A percentile compares a stretch with the other conserved stretches of the same genome.
Conservation (phyloP, 2,329 filamentous ascomycete species). For the Botrytis tulipae region DNA sequence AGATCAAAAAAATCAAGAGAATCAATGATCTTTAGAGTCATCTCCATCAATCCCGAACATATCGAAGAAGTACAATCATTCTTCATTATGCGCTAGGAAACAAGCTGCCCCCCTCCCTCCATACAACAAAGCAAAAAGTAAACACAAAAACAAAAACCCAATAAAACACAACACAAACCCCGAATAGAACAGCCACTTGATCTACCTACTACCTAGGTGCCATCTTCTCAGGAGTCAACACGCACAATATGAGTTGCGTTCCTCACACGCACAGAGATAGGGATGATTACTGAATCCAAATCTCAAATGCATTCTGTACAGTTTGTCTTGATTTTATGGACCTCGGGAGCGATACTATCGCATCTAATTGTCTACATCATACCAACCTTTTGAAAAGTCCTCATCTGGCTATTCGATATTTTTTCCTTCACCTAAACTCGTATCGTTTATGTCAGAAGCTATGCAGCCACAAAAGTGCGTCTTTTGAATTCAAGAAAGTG, state of each 20-base stretch:
- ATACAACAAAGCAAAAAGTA: neutral
- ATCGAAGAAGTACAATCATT: neutral
- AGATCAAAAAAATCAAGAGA: neutral
- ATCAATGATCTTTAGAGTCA: neutral
- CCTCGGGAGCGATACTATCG: neutral
- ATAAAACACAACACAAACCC: neutral
- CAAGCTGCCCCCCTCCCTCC: neutral
- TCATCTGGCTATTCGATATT: neutral
- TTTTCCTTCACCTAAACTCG: neutral
- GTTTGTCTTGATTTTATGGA: neutral
- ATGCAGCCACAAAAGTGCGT: too few relatives aligned
- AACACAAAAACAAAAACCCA: too few relatives aligned
- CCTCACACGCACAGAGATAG: neutral
- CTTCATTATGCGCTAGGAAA: neutral
- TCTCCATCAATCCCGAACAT: neutral
- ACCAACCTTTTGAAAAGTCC: neutral
- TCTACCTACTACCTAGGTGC: neutral
- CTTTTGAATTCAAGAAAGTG: neutral
- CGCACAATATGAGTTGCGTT: neutral
- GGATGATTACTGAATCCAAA: neutral
- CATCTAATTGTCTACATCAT: neutral
- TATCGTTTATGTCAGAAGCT: neutral
- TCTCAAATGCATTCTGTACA: neutral
- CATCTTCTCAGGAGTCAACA: neutral
- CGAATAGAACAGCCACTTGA: neutral